phyloP scores from a whole-genome alignment of 176 grass and related monocot species.

The Areca catechu region DNA sequence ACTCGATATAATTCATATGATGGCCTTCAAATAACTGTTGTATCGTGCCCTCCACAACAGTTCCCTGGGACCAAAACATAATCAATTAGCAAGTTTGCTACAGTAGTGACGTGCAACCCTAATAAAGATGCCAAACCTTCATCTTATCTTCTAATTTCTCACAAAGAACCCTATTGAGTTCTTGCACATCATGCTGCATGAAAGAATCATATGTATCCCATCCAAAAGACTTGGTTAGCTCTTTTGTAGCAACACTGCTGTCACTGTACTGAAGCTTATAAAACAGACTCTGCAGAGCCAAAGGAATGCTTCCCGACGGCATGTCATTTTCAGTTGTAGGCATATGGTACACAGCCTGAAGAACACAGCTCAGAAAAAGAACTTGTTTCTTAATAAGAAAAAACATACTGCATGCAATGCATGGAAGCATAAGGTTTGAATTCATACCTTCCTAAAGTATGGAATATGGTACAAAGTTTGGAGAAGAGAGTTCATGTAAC shows the following conservation, averaged over 20 bases:
- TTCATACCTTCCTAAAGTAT: slow-evolving; percentile 77
- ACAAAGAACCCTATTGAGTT: slow-evolving; percentile 90
- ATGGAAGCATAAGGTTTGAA: slow-evolving; percentile 4
- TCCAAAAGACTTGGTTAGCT: slow-evolving; percentile 96
- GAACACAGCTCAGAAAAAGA: background rate
- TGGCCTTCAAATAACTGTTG: slow-evolving; percentile 92
- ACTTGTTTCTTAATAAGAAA: too few relatives aligned
- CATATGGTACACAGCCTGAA: slow-evolving; percentile 93
- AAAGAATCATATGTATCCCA: slow-evolving; percentile 99
- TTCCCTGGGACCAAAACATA: slow-evolving; percentile 46
- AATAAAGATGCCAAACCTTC: slow-evolving; percentile 47
- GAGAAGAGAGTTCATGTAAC: slow-evolving; percentile 97
- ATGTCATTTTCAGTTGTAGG: slow-evolving; percentile 94
- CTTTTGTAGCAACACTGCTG: slow-evolving; percentile 83
- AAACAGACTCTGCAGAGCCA: slow-evolving; percentile 87
- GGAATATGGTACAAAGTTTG: slow-evolving; percentile 90
- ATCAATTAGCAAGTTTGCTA: slow-evolving; percentile 17
- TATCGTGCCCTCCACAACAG: slow-evolving; percentile 88
- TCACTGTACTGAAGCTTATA: slow-evolving; percentile 93
- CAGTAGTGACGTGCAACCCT: slow-evolving; percentile 2
- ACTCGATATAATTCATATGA: slow-evolving; percentile 91
- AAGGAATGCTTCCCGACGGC: slow-evolving; percentile 85
- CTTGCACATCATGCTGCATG: slow-evolving; percentile 96
- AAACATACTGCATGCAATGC: slow-evolving; percentile 1
- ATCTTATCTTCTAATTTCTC: slow-evolving; percentile 95